A percentile compares a stretch with the other conserved stretches of the same genome.
Evolutionary conservation across 78 protist species (phyloP).

Genomic region (Dictyostelium purpureum): DNA sequence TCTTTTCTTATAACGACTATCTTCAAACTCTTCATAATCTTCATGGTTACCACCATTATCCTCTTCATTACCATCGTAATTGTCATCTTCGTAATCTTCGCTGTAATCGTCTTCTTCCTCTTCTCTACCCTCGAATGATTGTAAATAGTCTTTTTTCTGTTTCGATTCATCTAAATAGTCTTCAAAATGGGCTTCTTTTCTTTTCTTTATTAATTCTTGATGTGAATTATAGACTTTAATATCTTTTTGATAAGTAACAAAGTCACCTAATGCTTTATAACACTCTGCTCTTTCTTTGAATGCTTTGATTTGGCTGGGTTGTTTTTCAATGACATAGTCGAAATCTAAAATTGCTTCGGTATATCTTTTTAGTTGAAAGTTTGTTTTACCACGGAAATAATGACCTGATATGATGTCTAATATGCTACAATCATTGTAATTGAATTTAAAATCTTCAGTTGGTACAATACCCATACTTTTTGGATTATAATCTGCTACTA

Average conservation of each 20-base stretch:
- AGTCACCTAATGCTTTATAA: neutral
- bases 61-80: neutral
- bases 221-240: neutral
- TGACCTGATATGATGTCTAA: neutral
- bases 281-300: constrained; percentile 39
- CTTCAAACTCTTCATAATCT: neutral
- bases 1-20: neutral
- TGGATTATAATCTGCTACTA: neutral
- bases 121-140: neutral
- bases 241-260: neutral
- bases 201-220: neutral
- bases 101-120: neutral
- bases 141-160: neutral
- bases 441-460: neutral
- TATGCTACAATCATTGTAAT: neutral
- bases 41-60: neutral
- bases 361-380: neutral
- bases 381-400: constrained; percentile 9
- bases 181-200: constrained; percentile 1
- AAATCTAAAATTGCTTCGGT: neutral
- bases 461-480: neutral
- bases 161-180: neutral
- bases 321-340: neutral
- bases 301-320: constrained; percentile 21
- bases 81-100: neutral